These are phyloP conservation scores for Spathaspora sp. DNA, from an alignment of 805 yeast genomes.

Conservation along the genomic window DNA sequence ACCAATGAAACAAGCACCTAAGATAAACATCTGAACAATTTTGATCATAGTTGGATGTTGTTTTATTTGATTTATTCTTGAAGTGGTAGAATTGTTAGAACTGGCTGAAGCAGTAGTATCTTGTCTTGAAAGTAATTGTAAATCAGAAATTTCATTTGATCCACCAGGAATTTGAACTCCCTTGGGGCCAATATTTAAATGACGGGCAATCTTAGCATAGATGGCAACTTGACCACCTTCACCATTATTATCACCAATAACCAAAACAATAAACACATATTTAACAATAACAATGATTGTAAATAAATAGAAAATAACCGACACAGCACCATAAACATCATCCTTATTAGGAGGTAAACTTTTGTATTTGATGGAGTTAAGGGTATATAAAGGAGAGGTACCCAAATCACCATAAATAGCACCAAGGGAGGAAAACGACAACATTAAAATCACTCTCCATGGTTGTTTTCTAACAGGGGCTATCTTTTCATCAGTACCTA, in stretches of 20 bases:
- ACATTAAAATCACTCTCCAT: constrained; percentile 18
- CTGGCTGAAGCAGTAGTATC: constrained; percentile 27
- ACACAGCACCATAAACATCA: constrained; percentile 47
- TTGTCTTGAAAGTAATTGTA: constrained; percentile 29
- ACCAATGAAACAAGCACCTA: constrained; percentile 45
- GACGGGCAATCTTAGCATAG: constrained; percentile 53
- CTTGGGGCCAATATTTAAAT: constrained; percentile 42
- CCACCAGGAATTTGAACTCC: constrained; percentile 46
- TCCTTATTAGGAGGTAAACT: constrained; percentile 28
- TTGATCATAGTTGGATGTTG: constrained; percentile 23
- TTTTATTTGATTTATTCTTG: constrained; percentile 12
- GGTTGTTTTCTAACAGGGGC: constrained; percentile 10
- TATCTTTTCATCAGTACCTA: constrained; percentile 3
- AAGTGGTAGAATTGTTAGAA: constrained; percentile 12
- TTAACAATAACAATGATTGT: constrained; percentile 51
- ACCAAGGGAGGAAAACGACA: constrained; percentile 49
- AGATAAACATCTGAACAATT: constrained; percentile 27
- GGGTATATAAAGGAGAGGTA: constrained; percentile 55
- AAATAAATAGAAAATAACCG: constrained; percentile 53
- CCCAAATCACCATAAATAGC: constrained; percentile 66
- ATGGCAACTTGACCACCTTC: constrained; percentile 68
- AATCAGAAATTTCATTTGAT: constrained; percentile 25
- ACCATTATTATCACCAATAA: constrained; percentile 52
- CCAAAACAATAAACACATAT: constrained; percentile 46
- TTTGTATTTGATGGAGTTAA: constrained; percentile 29